phyloP scores from a whole-genome alignment of 139 green algal genomes.

The Ulvella scutata region DNA sequence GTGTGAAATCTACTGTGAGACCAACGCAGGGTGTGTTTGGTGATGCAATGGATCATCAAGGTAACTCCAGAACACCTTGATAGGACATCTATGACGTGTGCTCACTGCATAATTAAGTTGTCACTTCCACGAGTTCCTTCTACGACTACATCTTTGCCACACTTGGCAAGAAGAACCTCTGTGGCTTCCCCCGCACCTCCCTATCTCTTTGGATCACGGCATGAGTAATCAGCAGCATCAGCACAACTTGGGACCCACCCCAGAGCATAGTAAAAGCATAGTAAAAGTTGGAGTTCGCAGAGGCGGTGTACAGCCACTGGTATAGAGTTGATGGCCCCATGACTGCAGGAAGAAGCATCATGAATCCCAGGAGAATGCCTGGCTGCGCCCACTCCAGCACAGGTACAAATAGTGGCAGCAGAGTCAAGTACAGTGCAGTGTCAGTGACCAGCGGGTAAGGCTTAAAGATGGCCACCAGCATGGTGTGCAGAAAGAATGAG shows the following conservation, averaged over 20 bases:
- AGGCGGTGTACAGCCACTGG: conserved; percentile 49
- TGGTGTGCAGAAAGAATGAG: conserved; percentile 20
- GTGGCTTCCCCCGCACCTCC: neutral
- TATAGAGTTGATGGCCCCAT: conserved; percentile 42
- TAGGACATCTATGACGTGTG: no score
- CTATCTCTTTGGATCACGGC: neutral
- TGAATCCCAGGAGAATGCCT: conserved; percentile 28
- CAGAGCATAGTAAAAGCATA: conserved; percentile 60
- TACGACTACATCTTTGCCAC: no score
- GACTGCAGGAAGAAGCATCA: conserved; percentile 33
- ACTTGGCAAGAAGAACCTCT: neutral
- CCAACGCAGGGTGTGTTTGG: no score
- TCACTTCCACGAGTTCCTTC: no score
- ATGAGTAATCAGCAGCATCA: neutral
- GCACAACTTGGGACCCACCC: conserved; percentile 33
- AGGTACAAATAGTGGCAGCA: conserved; percentile 29
- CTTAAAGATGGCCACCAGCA: conserved; percentile 32
- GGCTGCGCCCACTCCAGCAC: conserved; percentile 18
- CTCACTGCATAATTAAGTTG: no score
- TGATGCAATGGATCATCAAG: no score
- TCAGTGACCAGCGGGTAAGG: conserved; percentile 45
- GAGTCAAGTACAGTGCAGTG: conserved; percentile 26
- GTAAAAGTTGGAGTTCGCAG: conserved; percentile 69
- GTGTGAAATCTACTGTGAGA: no score
- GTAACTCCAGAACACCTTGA: no score